Conservation (phyloP, 2,329 filamentous ascomycete genomes). For the Rutstroemia sp. region DNA sequence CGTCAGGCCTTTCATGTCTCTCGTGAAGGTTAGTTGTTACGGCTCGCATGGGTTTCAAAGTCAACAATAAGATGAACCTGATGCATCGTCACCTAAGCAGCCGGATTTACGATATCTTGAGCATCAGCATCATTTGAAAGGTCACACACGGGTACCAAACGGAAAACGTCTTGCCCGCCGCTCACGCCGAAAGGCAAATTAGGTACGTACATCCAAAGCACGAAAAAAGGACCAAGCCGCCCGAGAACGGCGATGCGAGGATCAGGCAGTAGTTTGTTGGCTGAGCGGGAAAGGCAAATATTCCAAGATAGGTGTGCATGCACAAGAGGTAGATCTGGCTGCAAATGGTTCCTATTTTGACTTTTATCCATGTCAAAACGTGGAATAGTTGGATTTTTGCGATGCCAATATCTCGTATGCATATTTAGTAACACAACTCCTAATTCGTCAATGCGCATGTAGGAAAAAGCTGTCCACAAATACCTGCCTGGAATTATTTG, state of each 20-base stretch:
- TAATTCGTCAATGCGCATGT: not conserved
- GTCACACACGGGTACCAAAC: not conserved
- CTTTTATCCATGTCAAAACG: slow-evolving; percentile 1
- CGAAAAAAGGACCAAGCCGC: not conserved
- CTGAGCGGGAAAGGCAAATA: not conserved
- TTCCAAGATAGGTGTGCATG: not conserved
- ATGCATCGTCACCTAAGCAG: not conserved
- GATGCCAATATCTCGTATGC: not conserved
- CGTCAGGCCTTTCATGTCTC: too few species aligned
- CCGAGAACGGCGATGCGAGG: not conserved
- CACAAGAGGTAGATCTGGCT: not conserved
- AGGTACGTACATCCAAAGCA: not conserved
- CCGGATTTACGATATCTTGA: too few species aligned
- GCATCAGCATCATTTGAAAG: too few species aligned
- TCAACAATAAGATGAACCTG: not conserved
- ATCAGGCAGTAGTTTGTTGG: not conserved
- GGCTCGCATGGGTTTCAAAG: too few species aligned
- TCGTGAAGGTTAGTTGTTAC: too few species aligned
- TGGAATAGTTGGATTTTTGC: not conserved
- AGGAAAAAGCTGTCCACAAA: too few species aligned
- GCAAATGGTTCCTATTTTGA: not conserved
- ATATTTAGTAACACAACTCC: not conserved
- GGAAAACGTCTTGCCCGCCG: not conserved
- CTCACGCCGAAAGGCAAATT: too few species aligned
- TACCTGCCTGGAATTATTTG: not conserved